A percentile compares a stretch with the other conserved stretches of the same genome.
Evolutionary conservation across 805 yeast species (phyloP).

Genomic region (Kuraishia piskuri): DNA sequence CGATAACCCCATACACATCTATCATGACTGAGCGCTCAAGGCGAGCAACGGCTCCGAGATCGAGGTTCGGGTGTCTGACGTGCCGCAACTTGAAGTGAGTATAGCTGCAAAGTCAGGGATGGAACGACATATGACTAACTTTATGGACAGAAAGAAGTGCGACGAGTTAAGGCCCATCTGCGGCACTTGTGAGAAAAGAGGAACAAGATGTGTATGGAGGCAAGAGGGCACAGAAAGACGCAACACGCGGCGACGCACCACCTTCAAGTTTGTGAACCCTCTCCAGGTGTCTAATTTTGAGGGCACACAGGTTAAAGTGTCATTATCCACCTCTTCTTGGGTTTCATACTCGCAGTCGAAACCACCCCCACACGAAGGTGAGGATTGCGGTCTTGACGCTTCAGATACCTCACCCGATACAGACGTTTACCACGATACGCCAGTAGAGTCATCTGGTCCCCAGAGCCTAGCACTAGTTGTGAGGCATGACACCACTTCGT

Average conservation of each 20-base stretch:
- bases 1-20: background rate
- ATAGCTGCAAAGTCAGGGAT: background rate
- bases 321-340: background rate
- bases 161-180: conserved; percentile 54
- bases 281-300: background rate
- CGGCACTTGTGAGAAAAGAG: conserved; percentile 44
- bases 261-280: background rate
- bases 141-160: conserved; percentile 37
- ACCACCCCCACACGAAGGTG: background rate
- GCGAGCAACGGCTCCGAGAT: background rate
- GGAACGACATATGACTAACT: background rate
- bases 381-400: background rate
- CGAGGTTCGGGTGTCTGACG: background rate
- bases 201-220: conserved; percentile 45
- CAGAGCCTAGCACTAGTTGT: background rate
- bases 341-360: background rate
- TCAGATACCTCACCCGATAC: background rate
- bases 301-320: background rate
- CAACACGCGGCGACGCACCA: background rate
- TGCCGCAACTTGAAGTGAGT: background rate
- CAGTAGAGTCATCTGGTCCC: background rate
- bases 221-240: background rate
- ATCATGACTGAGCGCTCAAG: background rate
- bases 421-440: background rate
- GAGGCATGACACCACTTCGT: background rate